phyloP scores from a whole-genome alignment of 345 rosid species.

The Linum trigynum region DNA sequence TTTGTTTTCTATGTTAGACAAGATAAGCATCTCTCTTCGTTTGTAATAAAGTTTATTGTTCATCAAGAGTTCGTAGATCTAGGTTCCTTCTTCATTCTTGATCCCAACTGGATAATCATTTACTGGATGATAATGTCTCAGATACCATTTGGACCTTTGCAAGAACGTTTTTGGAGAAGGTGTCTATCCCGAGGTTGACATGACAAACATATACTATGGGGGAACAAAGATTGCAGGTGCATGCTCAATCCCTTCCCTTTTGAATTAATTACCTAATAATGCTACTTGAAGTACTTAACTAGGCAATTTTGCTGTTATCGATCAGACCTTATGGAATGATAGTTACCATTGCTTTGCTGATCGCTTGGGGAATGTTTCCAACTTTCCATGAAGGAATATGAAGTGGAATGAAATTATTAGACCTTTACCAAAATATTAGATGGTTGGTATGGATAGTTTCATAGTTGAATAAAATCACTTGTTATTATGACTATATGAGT shows the following conservation, averaged over 20 bases:
- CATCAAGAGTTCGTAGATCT: background rate
- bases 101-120: slow-evolving; percentile 1
- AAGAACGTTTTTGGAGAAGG: slow-evolving; percentile 62
- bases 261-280: background rate
- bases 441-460: too few species aligned
- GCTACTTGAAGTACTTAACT: background rate
- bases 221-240: slow-evolving; percentile 69
- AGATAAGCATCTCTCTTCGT: background rate
- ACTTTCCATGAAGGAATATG: too few species aligned
- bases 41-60: background rate
- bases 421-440: too few species aligned
- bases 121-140: slow-evolving; percentile 14
- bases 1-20: background rate
- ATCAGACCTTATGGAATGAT: background rate
- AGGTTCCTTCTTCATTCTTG: background rate
- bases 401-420: too few species aligned
- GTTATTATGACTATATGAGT: too few species aligned
- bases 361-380: too few species aligned
- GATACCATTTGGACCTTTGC: slow-evolving; percentile 83
- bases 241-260: slow-evolving; percentile 14
- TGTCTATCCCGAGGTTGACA: slow-evolving; percentile 61
- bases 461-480: too few species aligned
- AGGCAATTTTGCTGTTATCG: background rate
- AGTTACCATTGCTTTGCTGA: background rate
- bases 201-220: slow-evolving; percentile 72